phyloP scores from a whole-genome alignment of 2,329 filamentous ascomycete species.

The Monilinia aucupariae region DNA sequence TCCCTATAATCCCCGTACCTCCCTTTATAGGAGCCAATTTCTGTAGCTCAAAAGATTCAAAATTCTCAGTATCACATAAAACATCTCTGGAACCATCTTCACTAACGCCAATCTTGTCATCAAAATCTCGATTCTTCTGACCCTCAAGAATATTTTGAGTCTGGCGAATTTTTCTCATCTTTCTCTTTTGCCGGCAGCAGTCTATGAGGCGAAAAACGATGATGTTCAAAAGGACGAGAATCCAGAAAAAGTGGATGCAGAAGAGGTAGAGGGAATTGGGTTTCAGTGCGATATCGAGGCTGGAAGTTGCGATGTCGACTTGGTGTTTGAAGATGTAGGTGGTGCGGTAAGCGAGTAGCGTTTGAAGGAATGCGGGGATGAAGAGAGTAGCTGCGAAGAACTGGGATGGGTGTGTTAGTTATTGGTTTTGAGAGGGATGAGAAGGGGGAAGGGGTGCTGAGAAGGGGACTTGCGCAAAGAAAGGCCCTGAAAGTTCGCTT shows the following conservation, averaged over 20 bases:
- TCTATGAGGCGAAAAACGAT: constrained; percentile 1
- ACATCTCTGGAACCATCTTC: background rate
- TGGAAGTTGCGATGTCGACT: background rate
- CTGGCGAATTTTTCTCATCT: background rate
- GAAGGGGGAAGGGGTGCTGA: background rate
- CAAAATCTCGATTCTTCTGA: background rate
- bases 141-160: background rate
- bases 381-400: background rate
- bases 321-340: background rate
- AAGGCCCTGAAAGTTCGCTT: background rate
- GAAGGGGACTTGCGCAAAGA: background rate
- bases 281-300: background rate
- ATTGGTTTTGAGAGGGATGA: background rate
- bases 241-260: background rate
- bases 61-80: background rate
- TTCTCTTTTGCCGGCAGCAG: background rate
- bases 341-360: background rate
- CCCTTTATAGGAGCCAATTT: background rate
- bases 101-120: background rate
- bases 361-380: background rate
- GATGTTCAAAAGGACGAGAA: background rate
- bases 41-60: background rate
- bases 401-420: background rate
- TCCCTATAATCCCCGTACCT: background rate
- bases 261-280: background rate